Base-by-base conservation (phyloP, 495 filamentous ascomycete genomes). In the Trichoderma gamsii region DNA sequence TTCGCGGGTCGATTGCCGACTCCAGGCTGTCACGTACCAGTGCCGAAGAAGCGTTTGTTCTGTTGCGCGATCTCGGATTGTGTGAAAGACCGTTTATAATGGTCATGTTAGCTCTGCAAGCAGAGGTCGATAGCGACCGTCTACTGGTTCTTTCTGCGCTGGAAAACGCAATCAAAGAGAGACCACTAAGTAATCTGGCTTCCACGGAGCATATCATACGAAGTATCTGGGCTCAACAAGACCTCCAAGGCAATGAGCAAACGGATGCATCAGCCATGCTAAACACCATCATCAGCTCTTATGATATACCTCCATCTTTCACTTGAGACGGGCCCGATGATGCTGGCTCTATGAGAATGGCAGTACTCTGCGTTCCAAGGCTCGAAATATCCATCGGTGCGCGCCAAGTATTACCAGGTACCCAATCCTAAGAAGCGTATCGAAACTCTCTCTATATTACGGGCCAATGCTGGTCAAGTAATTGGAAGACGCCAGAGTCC, bases 191-290 rank as follows among this genome's bases (percentile, higher is more conserved):
- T 25, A 61, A 61, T 32, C 56, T 61, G 4, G 2, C 56, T 0
- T 61, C 56, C 0, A 61, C 56, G n/a, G 56, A 61, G 27, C 56
- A 32, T 13, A 61, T 61, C 23, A 61, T 61, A 32, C 56, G 27
- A 32, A 29, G 56, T 4, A 61, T 61, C 11, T 61, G 56, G 56
- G 56, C 56, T 15, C 56, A 61, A 25, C 56, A 61, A 29, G 56
- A 61, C 25, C 56, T 61, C 25, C 25, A 61, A 12, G 56, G 56
- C 8, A 61, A 13, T 18, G 56, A 13, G 15, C 25, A 61, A 61
- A 23, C 56, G 12, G 56, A 61, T 61, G 56, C 56, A 12, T 16
- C 29, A 11, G 5, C 13, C 2, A 61, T 61, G 12, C 25, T 61
- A 4, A 61, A 61, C 16, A 32, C 56, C 25, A 16, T 61, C 27